Evolutionary conservation across 768 basidiomycete genomes (phyloP).

Genomic region (Chlorophyllum brunneum): DNA sequence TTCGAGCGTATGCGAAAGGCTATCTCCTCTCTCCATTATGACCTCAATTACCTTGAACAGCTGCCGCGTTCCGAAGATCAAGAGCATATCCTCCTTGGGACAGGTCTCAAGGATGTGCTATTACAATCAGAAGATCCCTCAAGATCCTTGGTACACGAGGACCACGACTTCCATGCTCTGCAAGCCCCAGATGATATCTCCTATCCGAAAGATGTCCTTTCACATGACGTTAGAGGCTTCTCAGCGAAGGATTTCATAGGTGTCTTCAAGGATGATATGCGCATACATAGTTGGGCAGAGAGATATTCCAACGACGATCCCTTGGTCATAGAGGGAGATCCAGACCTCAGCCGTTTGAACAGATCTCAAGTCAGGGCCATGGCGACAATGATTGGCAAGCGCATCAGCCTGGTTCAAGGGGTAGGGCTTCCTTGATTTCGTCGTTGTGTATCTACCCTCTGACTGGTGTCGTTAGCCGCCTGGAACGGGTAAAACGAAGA

Average conservation of each 20-base stretch:
- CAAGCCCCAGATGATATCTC: conserved; percentile 19
- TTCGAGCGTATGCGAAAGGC: conserved; percentile 70
- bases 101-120: conserved; percentile 66
- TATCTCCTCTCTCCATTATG: conserved; percentile 49
- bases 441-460: conserved; percentile 4
- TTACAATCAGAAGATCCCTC: conserved; percentile 39
- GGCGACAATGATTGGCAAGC: conserved; percentile 81
- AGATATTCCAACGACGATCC: conserved; percentile 61
- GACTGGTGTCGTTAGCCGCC: conserved; percentile 54
- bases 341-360: conserved; percentile 61
- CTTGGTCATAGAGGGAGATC: conserved; percentile 74
- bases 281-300: conserved; percentile 78
- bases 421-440: no score
- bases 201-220: conserved; percentile 10
- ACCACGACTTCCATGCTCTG: neutral
- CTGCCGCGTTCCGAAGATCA: conserved; percentile 25
- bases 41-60: conserved; percentile 42
- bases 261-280: conserved; percentile 66
- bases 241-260: conserved; percentile 28
- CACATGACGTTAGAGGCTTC: conserved; percentile 9
- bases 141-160: neutral
- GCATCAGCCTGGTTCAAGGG: conserved; percentile 81
- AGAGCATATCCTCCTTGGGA: conserved; percentile 64
- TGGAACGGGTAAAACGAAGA: conserved; percentile 91
- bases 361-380: conserved; percentile 76